phyloP scores from a whole-genome alignment of 352 stramenopile species.

The Thalassiosira mediterranea region DNA sequence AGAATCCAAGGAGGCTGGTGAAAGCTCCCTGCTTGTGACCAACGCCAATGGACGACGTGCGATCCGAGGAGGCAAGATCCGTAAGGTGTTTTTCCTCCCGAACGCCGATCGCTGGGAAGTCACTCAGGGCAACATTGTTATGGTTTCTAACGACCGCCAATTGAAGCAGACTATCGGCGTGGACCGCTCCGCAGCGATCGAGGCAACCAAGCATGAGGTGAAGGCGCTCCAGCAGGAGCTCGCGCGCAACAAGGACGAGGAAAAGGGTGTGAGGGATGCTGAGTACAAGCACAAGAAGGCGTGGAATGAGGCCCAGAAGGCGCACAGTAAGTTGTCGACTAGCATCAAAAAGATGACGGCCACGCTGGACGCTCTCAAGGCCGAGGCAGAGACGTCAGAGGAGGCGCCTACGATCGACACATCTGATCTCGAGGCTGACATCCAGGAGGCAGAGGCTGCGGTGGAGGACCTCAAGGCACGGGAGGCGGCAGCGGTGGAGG shows the following conservation, averaged over 20 bases:
- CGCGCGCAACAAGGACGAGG: conserved; percentile 33
- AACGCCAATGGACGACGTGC: conserved; percentile 43
- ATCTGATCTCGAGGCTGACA: conserved; percentile 68
- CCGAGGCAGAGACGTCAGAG: conserved; percentile 53
- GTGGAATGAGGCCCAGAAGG: conserved; percentile 64
- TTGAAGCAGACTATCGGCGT: conserved; percentile 72
- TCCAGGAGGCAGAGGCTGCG: conserved; percentile 53
- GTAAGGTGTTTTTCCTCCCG: conserved; percentile 76
- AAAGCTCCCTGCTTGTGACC: conserved; percentile 59
- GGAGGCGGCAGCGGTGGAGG: conserved; percentile 30
- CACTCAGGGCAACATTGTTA: conserved; percentile 41
- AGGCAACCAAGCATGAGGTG: conserved; percentile 63
- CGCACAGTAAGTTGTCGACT: conserved; percentile 25
- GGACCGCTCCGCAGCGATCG: conserved; percentile 65
- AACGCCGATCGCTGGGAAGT: conserved; percentile 76
- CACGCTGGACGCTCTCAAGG: conserved; percentile 58
- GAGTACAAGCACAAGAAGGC: conserved; percentile 43
- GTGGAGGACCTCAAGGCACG: conserved; percentile 60
- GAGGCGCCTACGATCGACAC: conserved; percentile 74
- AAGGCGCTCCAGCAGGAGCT: conserved; percentile 66
- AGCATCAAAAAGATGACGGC: conserved; percentile 49
- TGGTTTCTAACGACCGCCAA: conserved; percentile 63
- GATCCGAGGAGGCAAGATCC: conserved; percentile 64
- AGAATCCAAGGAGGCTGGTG: conserved; percentile 69
- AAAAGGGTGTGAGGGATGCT: conserved; percentile 47